phyloP scores from a whole-genome alignment of 257 asterid genomes.

The Schizonepeta tenuifolia region DNA sequence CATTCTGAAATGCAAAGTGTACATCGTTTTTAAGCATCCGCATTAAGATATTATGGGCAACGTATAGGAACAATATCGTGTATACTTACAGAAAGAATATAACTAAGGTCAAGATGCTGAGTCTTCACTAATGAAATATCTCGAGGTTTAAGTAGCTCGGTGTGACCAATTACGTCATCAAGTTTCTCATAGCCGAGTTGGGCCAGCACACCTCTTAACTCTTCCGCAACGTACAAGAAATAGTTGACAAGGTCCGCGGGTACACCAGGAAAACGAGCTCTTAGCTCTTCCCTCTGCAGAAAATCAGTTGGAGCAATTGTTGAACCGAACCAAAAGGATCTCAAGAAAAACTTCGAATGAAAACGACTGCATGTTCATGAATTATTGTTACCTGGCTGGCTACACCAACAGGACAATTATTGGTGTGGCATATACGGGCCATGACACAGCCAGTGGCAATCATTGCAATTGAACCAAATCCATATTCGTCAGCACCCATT shows the following conservation, averaged over 20 bases:
- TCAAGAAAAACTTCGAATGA: not conserved
- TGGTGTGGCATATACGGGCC: slow-evolving; percentile 99
- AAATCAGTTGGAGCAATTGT: slow-evolving; percentile 29
- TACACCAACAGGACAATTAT: slow-evolving; percentile 99
- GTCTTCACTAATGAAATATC: slow-evolving; percentile 92
- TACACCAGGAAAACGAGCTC: slow-evolving; percentile 99
- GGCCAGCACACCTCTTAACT: slow-evolving; percentile 95
- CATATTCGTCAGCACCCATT: slow-evolving; percentile 99
- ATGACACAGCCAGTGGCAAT: slow-evolving; percentile 99
- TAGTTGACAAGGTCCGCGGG: slow-evolving; percentile 97
- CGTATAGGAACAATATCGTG: slow-evolving; percentile 6
- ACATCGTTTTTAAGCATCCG: slow-evolving; percentile 19
- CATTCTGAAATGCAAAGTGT: slow-evolving; percentile 52
- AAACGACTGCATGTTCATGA: not conserved
- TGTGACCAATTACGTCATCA: slow-evolving; percentile 91
- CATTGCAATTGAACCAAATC: slow-evolving; percentile 98
- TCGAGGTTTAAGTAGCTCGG: slow-evolving; percentile 77
- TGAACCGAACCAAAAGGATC: slow-evolving; percentile 5
- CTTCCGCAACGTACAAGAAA: slow-evolving; percentile 95
- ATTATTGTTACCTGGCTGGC: slow-evolving; percentile 85
- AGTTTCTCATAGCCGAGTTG: slow-evolving; percentile 94
- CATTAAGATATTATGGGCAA: slow-evolving; percentile 10
- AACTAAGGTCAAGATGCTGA: slow-evolving; percentile 89
- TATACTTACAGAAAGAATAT: slow-evolving; percentile 73
- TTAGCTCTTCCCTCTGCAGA: slow-evolving; percentile 89